Evolutionary conservation across 1,284 basidiomycete species (phyloP).

Genomic region (Ceratobasidium sp.): DNA sequence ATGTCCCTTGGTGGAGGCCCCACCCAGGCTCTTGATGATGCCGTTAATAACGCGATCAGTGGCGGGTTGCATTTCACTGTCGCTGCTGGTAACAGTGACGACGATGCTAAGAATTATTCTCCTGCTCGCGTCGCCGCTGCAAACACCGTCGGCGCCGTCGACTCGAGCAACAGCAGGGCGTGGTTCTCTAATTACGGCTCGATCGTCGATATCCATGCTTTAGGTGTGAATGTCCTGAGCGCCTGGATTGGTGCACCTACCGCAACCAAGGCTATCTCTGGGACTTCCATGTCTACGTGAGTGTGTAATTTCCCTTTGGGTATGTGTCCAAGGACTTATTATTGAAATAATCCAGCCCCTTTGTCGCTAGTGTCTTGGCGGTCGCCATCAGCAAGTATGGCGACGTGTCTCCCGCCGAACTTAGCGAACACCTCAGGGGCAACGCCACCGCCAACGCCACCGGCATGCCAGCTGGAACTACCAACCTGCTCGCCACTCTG

Average conservation of each 20-base stretch:
- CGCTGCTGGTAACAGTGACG: conserved; percentile 84
- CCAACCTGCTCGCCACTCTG: conserved; percentile 34
- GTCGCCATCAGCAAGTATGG: conserved; percentile 27
- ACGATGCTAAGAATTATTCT: conserved; percentile 59
- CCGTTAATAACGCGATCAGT: conserved; percentile 71
- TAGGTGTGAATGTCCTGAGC: conserved; percentile 81
- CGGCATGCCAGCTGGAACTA: conserved; percentile 34
- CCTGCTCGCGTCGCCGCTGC: conserved; percentile 77
- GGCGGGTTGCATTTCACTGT: conserved; percentile 94
- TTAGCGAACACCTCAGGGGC: conserved; percentile 32
- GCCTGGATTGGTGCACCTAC: conserved; percentile 74
- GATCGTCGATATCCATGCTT: conserved; percentile 51
- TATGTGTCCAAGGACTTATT: not conserved
- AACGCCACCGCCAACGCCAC: not conserved
- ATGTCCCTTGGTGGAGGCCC: conserved; percentile 38
- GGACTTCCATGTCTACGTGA: conserved; percentile 73
- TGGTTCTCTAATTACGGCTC: conserved; percentile 87
- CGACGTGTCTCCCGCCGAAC: conserved; percentile 31
- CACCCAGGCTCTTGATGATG: conserved; percentile 46
- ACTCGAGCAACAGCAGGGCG: conserved; percentile 85
- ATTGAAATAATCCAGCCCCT: not conserved
- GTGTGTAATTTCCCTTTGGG: not conserved
- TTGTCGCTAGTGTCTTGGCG: conserved; percentile 29
- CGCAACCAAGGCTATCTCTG: conserved; percentile 80
- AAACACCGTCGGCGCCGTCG: conserved; percentile 89